Evolutionary conservation across 495 filamentous ascomycete genomes (phyloP).

Genomic region (Xylaria curta): DNA sequence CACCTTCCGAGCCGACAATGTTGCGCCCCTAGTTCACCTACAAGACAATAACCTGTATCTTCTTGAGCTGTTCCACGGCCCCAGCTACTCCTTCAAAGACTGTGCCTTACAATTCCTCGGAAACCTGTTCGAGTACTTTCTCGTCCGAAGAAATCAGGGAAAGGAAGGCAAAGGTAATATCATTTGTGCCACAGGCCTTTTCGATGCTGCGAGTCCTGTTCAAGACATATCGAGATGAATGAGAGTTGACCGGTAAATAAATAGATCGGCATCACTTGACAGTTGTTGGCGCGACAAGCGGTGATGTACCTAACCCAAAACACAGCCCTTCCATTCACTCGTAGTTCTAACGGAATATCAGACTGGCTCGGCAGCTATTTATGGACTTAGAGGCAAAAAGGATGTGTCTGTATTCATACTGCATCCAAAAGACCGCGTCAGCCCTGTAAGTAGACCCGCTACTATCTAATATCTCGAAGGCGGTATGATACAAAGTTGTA

Average conservation of each 20-base stretch:
- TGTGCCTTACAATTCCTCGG: slow-evolving; percentile 81
- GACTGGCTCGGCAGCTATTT: slow-evolving; percentile 94
- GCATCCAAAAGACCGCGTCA: slow-evolving; percentile 81
- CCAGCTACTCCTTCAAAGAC: slow-evolving; percentile 94
- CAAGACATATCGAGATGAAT: background rate
- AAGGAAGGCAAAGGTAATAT: slow-evolving; percentile 49
- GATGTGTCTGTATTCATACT: slow-evolving; percentile 93
- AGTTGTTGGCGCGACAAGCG: slow-evolving; percentile 89
- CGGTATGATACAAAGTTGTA: background rate
- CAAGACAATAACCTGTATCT: slow-evolving; percentile 78
- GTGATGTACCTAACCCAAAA: slow-evolving; percentile 59
- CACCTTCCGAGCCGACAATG: slow-evolving; percentile 78
- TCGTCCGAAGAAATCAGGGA: slow-evolving; percentile 78
- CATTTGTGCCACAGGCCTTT: background rate
- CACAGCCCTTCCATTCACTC: background rate
- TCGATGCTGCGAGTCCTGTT: background rate
- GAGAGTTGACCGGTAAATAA: slow-evolving; percentile 45
- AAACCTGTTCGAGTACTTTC: slow-evolving; percentile 96
- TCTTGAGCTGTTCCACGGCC: slow-evolving; percentile 97
- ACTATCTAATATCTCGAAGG: background rate
- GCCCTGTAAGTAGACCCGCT: slow-evolving; percentile 54
- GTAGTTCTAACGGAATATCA: background rate
- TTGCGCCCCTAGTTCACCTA: slow-evolving; percentile 75
- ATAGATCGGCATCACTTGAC: slow-evolving; percentile 83
- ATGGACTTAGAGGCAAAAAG: slow-evolving; percentile 95